Conservation (phyloP, 169 alveolate genomes). For the Cyclospora cayetanensis region DNA sequence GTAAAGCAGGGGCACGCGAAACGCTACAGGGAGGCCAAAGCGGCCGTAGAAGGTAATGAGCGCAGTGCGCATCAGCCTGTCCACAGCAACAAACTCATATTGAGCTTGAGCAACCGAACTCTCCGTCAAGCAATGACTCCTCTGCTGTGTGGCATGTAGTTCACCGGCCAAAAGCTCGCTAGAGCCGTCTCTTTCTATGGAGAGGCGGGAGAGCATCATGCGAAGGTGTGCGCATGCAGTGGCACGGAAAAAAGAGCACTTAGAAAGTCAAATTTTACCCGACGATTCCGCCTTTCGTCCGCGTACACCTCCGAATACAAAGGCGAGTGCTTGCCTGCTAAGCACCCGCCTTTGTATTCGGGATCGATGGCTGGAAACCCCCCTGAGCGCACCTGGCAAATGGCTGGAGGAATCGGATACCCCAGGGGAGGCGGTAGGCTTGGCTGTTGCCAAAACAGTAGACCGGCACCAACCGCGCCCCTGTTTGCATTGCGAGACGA, state of each 20-base stretch:
- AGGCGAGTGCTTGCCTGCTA: too few species aligned
- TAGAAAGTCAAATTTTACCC: too few species aligned
- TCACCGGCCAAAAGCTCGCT: not conserved
- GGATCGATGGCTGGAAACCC: too few species aligned
- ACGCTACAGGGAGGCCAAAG: slow-evolving; percentile 70
- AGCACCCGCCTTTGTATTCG: too few species aligned
- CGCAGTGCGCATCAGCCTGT: slow-evolving; percentile 66
- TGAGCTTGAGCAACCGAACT: not conserved
- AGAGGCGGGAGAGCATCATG: not conserved
- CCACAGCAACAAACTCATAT: not conserved
- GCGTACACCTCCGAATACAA: too few species aligned
- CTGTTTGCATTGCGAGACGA: slow-evolving; percentile 69
- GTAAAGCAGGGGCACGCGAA: slow-evolving; percentile 68
- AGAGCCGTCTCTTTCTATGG: not conserved
- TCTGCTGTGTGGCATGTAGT: too few species aligned
- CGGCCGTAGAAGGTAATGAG: slow-evolving; percentile 68
- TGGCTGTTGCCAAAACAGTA: slow-evolving; percentile 70
- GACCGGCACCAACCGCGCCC: slow-evolving; percentile 64
- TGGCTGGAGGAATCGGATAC: slow-evolving; percentile 59
- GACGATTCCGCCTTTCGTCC: too few species aligned
- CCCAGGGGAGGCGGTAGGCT: slow-evolving; percentile 56
- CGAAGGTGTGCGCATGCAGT: too few species aligned
- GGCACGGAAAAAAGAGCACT: too few species aligned
- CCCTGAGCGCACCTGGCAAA: slow-evolving; percentile 67
- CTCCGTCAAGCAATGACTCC: not conserved